Evolutionary conservation across 2,329 filamentous ascomycete genomes (phyloP), one percentile per base, ranked within the genome.

Genomic region (Cladosporium sp.): DNA sequence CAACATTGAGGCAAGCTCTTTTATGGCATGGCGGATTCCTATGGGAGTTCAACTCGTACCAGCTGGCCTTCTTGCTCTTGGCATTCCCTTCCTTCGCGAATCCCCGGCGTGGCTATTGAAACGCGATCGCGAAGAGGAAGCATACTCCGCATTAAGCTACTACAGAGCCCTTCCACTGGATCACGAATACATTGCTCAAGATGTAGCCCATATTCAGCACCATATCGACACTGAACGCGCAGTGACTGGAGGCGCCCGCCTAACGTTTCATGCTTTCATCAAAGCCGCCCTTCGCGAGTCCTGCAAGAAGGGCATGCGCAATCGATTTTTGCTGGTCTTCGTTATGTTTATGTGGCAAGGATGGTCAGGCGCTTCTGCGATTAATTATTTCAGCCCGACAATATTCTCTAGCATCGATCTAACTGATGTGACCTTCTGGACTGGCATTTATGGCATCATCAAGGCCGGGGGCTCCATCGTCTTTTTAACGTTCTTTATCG

Each of bases 291-390:
- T 73, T 5, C 73, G 70, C 14, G 77, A 79, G 64, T 68, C 70
- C 1, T 65, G 66, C 5, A 63, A 71, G 55, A 71, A 77, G 61
- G 79, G 79, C 35, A 79, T 80, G 75, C 72, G 79, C 12, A 80
- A 80, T 52, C 76, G 79, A 28, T 77, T 79, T 65, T 64, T 75
- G 3, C 71, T 80, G 1, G 78, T 79, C 26, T 78, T 80, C 66
- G 67, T 78, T 46, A 77, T 79, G 72, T 79, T 80, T 68, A 65
- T 65, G 63, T 77, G 74, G 74, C 76, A 78, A 62, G 75, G 55
- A 29, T 71, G 70, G 70, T 72, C 69, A 2, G 76, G 77, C 0
- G 74, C 74, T 0, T 75, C 76, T 2, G 77, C 76, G 0, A 78
- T 79, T 59, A 78, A 79, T 53, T 79, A 79, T 66, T 72, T 78